Evolutionary conservation across 306 rosid genomes (phyloP).

Genomic region (Sicyos edulis): DNA sequence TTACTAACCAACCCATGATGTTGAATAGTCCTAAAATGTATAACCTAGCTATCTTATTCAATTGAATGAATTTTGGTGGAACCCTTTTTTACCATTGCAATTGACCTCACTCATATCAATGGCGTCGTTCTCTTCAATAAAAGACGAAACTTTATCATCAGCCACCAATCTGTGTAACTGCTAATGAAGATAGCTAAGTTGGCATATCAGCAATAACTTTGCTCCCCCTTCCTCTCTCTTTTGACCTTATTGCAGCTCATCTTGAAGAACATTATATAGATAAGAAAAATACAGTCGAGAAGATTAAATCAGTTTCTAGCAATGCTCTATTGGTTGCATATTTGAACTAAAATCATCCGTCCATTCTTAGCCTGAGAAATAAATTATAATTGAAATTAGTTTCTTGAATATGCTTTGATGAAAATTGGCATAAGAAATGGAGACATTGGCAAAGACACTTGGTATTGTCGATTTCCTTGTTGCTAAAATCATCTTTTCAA

Average conservation of each 20-base stretch:
- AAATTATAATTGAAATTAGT: too few species aligned
- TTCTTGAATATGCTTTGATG: neutral
- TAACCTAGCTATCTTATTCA: neutral
- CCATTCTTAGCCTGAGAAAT: constrained; percentile 2
- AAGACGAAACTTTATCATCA: neutral
- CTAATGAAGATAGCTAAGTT: neutral
- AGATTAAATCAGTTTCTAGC: neutral
- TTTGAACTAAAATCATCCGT: neutral
- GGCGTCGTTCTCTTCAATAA: neutral
- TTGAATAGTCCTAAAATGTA: neutral
- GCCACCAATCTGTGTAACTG: neutral
- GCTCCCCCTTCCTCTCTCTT: neutral
- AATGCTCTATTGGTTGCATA: constrained; percentile 1
- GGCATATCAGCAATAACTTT: neutral
- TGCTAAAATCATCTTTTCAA: neutral
- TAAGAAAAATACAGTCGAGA: neutral
- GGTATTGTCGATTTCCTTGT: neutral
- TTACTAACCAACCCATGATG: too few species aligned
- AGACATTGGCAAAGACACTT: neutral
- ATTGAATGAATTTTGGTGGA: neutral
- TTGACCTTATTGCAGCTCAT: neutral
- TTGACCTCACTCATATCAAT: neutral
- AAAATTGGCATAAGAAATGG: neutral
- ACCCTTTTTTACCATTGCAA: neutral
- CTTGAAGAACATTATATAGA: too few species aligned